Conservation (phyloP, 768 basidiomycete genomes). For the Sporobolomyces roseus region DNA sequence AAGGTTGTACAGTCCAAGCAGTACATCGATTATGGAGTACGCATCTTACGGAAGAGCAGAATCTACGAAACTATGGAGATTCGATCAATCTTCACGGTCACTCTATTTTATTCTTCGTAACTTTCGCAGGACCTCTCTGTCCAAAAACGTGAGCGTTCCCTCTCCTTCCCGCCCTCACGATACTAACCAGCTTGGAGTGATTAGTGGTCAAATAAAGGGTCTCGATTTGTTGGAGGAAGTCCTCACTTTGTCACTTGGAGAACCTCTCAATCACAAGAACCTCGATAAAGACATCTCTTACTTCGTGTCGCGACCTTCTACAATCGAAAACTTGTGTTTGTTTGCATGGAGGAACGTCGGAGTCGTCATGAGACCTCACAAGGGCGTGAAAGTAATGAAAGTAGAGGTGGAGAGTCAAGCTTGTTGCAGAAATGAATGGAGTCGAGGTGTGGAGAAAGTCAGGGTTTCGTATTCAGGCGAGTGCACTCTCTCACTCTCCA, state of each 20-base stretch:
- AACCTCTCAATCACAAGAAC: constrained; percentile 20
- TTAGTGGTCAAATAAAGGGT: constrained; percentile 9
- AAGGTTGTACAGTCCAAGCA: constrained; percentile 4
- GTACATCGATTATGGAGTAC: constrained; percentile 20
- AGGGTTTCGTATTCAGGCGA: constrained; percentile 3
- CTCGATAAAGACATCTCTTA: constrained; percentile 35
- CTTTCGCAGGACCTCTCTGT: constrained; percentile 20
- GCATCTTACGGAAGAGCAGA: neutral
- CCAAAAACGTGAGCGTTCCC: constrained; percentile 20
- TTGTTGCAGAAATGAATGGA: constrained; percentile 13
- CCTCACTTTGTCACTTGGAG: neutral
- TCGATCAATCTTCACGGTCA: constrained; percentile 22
- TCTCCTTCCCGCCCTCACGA: neutral
- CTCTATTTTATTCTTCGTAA: constrained; percentile 18
- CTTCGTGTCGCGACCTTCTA: constrained; percentile 32
- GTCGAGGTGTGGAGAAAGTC: neutral
- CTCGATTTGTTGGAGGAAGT: constrained; percentile 21
- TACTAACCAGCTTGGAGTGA: neutral
- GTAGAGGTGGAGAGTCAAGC: constrained; percentile 21
- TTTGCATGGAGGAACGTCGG: constrained; percentile 31
- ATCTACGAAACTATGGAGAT: constrained; percentile 2
- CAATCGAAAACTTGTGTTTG: constrained; percentile 36
- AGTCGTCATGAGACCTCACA: constrained; percentile 22
- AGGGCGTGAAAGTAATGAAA: neutral
- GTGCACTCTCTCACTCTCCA: neutral